phyloP scores from a whole-genome alignment of 1,284 basidiomycete genomes.

The Exobasidium rhododendri region DNA sequence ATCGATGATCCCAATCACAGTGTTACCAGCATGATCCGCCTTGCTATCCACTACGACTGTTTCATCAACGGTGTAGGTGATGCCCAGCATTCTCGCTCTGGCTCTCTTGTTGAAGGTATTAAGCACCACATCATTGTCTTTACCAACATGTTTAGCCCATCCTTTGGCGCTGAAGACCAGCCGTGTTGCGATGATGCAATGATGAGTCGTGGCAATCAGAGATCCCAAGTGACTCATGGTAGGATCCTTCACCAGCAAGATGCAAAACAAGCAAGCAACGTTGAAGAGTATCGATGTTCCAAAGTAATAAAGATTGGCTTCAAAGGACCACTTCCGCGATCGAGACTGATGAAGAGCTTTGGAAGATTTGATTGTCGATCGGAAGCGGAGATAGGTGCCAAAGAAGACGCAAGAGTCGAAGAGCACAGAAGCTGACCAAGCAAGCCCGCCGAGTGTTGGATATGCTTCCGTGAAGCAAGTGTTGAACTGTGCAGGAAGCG shows the following conservation, averaged over 20 bases:
- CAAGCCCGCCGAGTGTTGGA: neutral
- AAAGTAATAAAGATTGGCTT: conserved; percentile 5
- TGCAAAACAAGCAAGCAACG: neutral
- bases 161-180: conserved; percentile 2
- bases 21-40: neutral
- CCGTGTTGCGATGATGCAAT: conserved; percentile 1
- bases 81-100: neutral
- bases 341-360: neutral
- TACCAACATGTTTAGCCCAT: conserved; percentile 1
- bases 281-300: neutral
- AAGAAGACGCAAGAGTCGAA: neutral
- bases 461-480: neutral
- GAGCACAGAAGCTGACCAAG: neutral
- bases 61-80: conserved; percentile 4
- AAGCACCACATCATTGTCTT: neutral
- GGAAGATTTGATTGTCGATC: neutral
- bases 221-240: neutral
- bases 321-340: neutral
- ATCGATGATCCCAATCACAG: neutral
- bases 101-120: conserved; percentile 5
- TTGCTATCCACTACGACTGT: neutral
- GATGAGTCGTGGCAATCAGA: neutral
- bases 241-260: neutral
- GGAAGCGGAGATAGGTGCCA: neutral
- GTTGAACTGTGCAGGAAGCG: neutral